Base-by-base conservation (phyloP, 2,329 filamentous ascomycete species). In the Xylariaceae sp. region DNA sequence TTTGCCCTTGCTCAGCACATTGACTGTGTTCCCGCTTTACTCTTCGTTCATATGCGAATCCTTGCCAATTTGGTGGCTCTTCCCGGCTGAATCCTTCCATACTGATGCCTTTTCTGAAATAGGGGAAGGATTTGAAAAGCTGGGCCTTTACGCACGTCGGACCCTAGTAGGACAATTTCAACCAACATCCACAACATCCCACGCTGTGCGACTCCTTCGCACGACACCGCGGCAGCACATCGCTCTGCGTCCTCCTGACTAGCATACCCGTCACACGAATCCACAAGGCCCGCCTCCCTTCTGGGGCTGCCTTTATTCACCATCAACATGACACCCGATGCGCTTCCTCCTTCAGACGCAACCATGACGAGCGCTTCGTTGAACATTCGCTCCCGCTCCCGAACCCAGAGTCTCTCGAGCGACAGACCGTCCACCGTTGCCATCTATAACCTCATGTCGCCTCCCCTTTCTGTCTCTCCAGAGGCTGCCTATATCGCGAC, bases 401-500 rank as follows among this genome's bases (percentile, higher is more conserved):
- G 75, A 52, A 70, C 73, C 11, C 74, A 74, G 49, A 86, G 82
- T 62, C 72, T 84, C 48, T 85, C 80, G 44, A 86, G 83, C 67
- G 83, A 87, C 60, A 68, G 76, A 44, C 77, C 81, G 16, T 85
- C 83, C 5, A 67, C 73, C 46, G 69, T 74, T 46, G 67, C 64
- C 26, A 34, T 44, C 60, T 67, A 70, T 55, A 73, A 73, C 54
- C 65, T 84, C 34, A 71, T 78, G 61, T 76, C 79, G 32, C 84
- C 85, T 36, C 84, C 87, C 13, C 60, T 76, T 23, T 69, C 70
- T 34, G 74, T 90, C 41, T 81, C 81, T 31, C 92, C 90, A 8
- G 71, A 83, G 50, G 83, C 92, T 19, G 85, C 81, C 13, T 98
- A 94, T 65, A 89, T 98, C 55, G 89, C 90, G 32, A 73, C 80